Conservation (phyloP, 1,284 basidiomycete genomes). For the Moesziomyces sp. region DNA sequence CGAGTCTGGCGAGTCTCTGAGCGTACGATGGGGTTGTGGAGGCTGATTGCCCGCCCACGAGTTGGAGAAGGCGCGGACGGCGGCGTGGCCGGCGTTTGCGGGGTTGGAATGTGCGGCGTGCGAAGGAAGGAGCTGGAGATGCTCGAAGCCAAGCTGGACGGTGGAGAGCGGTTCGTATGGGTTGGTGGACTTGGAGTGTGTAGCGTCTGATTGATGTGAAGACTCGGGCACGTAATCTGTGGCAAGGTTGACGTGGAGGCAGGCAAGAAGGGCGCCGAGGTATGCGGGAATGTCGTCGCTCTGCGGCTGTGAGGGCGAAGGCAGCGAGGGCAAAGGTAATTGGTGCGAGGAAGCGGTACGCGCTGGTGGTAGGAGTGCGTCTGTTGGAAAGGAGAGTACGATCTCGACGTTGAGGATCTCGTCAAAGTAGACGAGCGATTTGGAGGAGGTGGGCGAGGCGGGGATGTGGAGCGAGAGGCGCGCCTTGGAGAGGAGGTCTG, state of each 20-base stretch:
- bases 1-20: constrained; percentile 14
- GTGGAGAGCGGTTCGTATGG: constrained; percentile 41
- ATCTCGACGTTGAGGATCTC: constrained; percentile 33
- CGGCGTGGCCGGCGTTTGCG: constrained; percentile 14
- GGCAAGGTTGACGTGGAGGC: constrained; percentile 34
- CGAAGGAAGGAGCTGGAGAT: constrained; percentile 31
- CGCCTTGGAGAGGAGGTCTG: constrained; percentile 34
- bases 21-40: constrained; percentile 25
- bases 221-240: constrained; percentile 38
- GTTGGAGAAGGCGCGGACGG: constrained; percentile 37
- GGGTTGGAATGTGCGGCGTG: constrained; percentile 17
- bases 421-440: constrained; percentile 40
- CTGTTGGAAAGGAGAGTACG: constrained; percentile 23
- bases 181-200: constrained; percentile 15
- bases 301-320: constrained; percentile 2
- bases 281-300: constrained; percentile 19
- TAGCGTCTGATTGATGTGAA: neutral
- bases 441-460: constrained; percentile 11
- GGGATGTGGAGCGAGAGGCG: constrained; percentile 23
- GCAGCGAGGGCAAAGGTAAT: constrained; percentile 12
- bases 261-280: constrained; percentile 34
- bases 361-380: constrained; percentile 13
- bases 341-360: neutral
- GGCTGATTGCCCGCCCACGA: constrained; percentile 43
- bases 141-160: constrained; percentile 17